phyloP scores from a whole-genome alignment of 2,329 filamentous ascomycete genomes.

The Monosporascus ibericus region DNA sequence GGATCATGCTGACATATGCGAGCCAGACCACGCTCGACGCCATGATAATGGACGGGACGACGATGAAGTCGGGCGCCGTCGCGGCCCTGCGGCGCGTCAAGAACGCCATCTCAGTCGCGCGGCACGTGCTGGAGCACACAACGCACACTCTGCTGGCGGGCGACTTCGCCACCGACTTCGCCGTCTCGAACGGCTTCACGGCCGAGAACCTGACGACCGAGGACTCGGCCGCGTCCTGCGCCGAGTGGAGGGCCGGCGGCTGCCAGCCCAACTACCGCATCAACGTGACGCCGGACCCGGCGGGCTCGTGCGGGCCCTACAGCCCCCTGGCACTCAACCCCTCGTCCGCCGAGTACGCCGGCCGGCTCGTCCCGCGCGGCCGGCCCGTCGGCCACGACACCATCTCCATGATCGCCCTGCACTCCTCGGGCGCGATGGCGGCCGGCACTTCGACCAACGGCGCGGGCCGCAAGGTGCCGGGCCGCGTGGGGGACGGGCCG shows the following conservation, averaged over 20 bases:
- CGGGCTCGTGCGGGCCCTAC: constrained; percentile 41
- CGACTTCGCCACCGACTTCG: constrained; percentile 48
- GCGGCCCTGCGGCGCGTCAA: constrained; percentile 42
- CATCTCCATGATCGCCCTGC: constrained; percentile 45
- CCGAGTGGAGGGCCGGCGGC: constrained; percentile 31
- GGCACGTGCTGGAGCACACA: constrained; percentile 45
- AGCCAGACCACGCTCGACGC: constrained; percentile 47
- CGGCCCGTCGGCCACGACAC: constrained; percentile 39
- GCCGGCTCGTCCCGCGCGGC: constrained; percentile 6
- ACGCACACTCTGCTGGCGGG: constrained; percentile 46
- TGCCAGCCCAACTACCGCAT: constrained; percentile 49
- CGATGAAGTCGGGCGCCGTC: constrained; percentile 48
- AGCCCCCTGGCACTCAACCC: constrained; percentile 23
- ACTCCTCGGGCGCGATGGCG: constrained; percentile 39
- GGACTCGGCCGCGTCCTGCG: constrained; percentile 33
- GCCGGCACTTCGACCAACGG: constrained; percentile 52
- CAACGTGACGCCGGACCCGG: constrained; percentile 38
- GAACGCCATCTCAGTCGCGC: constrained; percentile 43
- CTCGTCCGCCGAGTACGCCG: constrained; percentile 8
- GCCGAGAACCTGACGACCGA: constrained; percentile 37
- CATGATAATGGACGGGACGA: constrained; percentile 51
- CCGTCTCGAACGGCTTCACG: constrained; percentile 43
- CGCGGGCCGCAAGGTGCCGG: constrained; percentile 47
- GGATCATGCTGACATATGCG: background rate
- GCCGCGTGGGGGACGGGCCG: constrained; percentile 49